phyloP scores from a whole-genome alignment of 306 rosid species.

The Castanea sativa region DNA sequence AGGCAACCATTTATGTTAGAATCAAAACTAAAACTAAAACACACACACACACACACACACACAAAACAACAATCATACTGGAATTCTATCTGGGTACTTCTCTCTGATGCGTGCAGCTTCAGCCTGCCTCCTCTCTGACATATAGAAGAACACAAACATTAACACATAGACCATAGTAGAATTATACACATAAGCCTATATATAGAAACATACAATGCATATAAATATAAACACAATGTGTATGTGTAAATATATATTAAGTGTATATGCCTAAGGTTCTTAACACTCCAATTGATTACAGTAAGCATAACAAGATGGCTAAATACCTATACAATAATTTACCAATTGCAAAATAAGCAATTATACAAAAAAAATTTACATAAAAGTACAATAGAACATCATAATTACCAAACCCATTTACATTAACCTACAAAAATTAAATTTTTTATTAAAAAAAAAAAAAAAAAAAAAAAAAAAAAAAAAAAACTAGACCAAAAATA shows the following conservation, averaged over 20 bases:
- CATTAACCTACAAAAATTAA: background rate
- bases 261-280: background rate
- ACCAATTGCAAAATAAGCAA: background rate
- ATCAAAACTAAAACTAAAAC: background rate
- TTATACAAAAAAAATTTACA: background rate
- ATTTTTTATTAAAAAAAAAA: background rate
- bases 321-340: background rate
- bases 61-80: constrained; percentile 37
- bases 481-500: no score
- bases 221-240: no score
- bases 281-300: background rate
- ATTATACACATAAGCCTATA: no score
- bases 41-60: background rate
- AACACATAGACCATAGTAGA: background rate
- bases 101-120: constrained; percentile 67
- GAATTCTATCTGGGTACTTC: constrained; percentile 69
- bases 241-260: no score
- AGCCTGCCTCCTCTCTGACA: constrained; percentile 60
- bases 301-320: background rate
- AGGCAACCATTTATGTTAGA: background rate
- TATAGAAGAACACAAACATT: background rate
- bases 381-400: background rate
- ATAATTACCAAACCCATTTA: background rate
- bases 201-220: no score
- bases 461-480: no score